phyloP scores from a whole-genome alignment of 768 basidiomycete genomes.

The Calvatia gigantea region DNA sequence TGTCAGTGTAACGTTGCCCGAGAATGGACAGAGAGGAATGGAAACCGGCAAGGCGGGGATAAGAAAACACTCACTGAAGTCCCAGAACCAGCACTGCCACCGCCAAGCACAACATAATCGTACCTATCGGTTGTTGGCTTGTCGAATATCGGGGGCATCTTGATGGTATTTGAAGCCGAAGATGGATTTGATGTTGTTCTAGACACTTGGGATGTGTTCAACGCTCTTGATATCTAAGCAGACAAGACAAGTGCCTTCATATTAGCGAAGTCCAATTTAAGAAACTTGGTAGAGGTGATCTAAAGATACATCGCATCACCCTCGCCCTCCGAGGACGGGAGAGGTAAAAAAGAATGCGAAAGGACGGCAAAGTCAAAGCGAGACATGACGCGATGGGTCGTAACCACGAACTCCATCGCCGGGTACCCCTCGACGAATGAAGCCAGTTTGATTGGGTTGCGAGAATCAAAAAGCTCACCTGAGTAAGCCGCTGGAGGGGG shows the following conservation, averaged over 20 bases:
- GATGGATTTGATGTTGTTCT: conserved; percentile 4
- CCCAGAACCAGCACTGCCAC: conserved; percentile 91
- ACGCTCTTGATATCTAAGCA: conserved; percentile 16
- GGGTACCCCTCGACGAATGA: background rate
- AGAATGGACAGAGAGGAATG: background rate
- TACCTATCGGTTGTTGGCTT: conserved; percentile 64
- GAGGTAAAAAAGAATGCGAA: background rate
- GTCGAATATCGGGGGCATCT: conserved; percentile 68
- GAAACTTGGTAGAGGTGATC: background rate
- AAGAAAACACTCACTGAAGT: conserved; percentile 58
- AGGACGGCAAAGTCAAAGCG: background rate
- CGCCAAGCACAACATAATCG: conserved; percentile 87
- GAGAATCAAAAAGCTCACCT: conserved; percentile 15
- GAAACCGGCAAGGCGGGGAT: background rate
- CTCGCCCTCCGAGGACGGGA: conserved; percentile 8
- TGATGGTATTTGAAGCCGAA: conserved; percentile 28
- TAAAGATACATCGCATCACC: background rate
- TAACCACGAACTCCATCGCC: background rate
- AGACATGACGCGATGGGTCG: background rate
- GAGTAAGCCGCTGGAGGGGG: conserved; percentile 16
- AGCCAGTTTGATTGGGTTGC: background rate
- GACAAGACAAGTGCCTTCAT: background rate
- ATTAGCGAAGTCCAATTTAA: background rate
- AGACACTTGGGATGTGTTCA: conserved; percentile 1
- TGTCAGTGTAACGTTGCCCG: background rate